Evolutionary conservation across 129 eudicot species (phyloP).

Genomic region (Ambrosia trifida): DNA sequence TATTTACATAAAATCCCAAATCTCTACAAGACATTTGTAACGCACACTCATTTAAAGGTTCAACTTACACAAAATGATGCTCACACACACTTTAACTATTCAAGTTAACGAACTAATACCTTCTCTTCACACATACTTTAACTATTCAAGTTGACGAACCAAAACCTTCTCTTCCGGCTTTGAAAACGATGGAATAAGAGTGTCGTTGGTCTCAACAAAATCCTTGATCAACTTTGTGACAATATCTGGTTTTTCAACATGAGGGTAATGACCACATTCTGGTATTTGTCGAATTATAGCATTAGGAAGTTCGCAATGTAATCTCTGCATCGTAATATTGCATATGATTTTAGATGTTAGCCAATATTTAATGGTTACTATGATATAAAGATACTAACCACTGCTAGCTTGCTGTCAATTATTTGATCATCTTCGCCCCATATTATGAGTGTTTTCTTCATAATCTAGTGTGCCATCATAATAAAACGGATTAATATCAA

Average conservation of each 20-base stretch:
- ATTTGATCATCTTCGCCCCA: conserved; percentile 95
- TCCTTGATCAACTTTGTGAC: conserved; percentile 64
- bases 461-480: conserved; percentile 45
- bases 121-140: conserved; percentile 21
- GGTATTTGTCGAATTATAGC: conserved; percentile 81
- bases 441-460: conserved; percentile 69
- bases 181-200: conserved; percentile 15
- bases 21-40: conserved; percentile 15
- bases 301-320: conserved; percentile 74
- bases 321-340: conserved; percentile 46
- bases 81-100: conserved; percentile 15
- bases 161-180: conserved; percentile 35
- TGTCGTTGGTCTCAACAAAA: conserved; percentile 26
- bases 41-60: background rate
- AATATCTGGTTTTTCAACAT: conserved; percentile 73
- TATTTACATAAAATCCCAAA: conserved; percentile 28
- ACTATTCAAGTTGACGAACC: conserved; percentile 28
- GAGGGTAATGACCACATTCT: conserved; percentile 88
- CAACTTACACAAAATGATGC: background rate
- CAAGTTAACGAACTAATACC: conserved; percentile 31
- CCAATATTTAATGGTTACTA: background rate
- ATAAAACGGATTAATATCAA: background rate
- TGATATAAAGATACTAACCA: conserved; percentile 47
- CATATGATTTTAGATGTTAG: background rate
- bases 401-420: conserved; percentile 75